Evolutionary conservation across 139 green algal genomes (phyloP).

Genomic region (Edaphochlamys debaryana): DNA sequence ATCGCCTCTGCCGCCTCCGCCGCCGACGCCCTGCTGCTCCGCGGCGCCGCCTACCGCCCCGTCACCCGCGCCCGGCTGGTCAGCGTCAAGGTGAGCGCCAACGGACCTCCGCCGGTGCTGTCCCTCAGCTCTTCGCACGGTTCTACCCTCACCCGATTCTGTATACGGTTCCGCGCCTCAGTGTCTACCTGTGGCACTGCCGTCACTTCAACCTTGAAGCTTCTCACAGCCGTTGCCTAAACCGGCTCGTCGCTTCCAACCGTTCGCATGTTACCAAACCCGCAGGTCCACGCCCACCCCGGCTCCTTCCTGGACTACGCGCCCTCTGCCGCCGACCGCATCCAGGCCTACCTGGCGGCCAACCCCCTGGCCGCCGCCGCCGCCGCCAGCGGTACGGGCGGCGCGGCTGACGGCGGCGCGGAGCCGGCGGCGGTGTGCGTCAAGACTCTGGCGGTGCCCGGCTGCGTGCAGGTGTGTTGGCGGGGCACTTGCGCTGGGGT

Average conservation of each 20-base stretch:
- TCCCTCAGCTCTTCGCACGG: background rate
- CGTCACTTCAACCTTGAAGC: too few relatives aligned
- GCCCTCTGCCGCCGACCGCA: background rate
- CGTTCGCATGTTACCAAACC: too few relatives aligned
- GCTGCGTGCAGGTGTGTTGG: slow-evolving; percentile 22
- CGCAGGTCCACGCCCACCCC: slow-evolving; percentile 2
- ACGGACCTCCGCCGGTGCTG: background rate
- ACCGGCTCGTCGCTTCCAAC: too few relatives aligned
- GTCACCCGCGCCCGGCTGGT: background rate
- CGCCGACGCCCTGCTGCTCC: background rate
- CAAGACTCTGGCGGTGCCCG: background rate
- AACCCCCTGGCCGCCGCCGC: too few relatives aligned
- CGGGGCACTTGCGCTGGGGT: too few relatives aligned
- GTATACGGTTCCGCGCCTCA: too few relatives aligned
- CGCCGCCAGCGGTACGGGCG: background rate
- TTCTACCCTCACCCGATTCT: too few relatives aligned
- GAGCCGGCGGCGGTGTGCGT: background rate
- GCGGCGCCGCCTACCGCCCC: background rate
- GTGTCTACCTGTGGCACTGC: too few relatives aligned
- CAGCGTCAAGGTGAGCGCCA: slow-evolving; percentile 7
- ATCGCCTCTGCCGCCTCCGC: background rate
- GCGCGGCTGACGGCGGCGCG: background rate
- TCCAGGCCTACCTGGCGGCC: slow-evolving; percentile 20
- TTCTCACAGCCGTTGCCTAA: too few relatives aligned
- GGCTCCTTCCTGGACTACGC: background rate